Conservation (phyloP, 768 basidiomycete genomes). For the Pisolithus microcarpus region DNA sequence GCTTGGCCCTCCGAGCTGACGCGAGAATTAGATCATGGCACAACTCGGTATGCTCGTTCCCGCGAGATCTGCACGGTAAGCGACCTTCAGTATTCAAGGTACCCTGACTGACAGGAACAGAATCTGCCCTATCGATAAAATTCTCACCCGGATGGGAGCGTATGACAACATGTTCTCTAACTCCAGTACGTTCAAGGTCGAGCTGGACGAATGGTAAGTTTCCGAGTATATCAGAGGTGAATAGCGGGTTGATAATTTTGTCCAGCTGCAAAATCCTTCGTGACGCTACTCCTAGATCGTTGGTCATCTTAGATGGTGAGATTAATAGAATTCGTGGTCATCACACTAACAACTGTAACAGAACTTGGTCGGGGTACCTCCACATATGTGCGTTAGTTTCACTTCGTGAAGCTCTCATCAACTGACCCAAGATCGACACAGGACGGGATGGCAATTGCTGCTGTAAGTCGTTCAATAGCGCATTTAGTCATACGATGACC, state of each 20-base stretch:
- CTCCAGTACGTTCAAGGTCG: slow-evolving; percentile 96
- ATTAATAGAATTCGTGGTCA: slow-evolving; percentile 1
- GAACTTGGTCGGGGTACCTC: slow-evolving; percentile 95
- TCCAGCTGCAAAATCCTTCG: slow-evolving; percentile 84
- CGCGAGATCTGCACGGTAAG: slow-evolving; percentile 68
- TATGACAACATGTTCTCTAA: slow-evolving; percentile 97
- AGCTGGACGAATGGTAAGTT: slow-evolving; percentile 88
- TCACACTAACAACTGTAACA: slow-evolving; percentile 25
- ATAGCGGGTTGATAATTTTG: not conserved
- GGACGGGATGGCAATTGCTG: slow-evolving; percentile 99
- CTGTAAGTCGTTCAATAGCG: slow-evolving; percentile 36
- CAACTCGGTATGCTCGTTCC: slow-evolving; percentile 96
- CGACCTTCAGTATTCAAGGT: not conserved
- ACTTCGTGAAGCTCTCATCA: slow-evolving; percentile 8
- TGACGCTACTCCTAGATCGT: slow-evolving; percentile 86
- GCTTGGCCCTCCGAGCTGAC: not conserved
- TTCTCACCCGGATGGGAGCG: slow-evolving; percentile 96
- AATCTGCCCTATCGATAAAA: slow-evolving; percentile 82
- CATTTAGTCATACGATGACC: not conserved
- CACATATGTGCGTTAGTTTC: slow-evolving; percentile 57
- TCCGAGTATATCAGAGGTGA: not conserved
- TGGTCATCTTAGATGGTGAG: slow-evolving; percentile 92
- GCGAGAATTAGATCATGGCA: slow-evolving; percentile 66
- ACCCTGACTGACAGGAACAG: slow-evolving; percentile 31
- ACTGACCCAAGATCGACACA: slow-evolving; percentile 22